Evolutionary conservation across 2,329 filamentous ascomycete species (phyloP).

Genomic region (Fusarium pilosicola): DNA sequence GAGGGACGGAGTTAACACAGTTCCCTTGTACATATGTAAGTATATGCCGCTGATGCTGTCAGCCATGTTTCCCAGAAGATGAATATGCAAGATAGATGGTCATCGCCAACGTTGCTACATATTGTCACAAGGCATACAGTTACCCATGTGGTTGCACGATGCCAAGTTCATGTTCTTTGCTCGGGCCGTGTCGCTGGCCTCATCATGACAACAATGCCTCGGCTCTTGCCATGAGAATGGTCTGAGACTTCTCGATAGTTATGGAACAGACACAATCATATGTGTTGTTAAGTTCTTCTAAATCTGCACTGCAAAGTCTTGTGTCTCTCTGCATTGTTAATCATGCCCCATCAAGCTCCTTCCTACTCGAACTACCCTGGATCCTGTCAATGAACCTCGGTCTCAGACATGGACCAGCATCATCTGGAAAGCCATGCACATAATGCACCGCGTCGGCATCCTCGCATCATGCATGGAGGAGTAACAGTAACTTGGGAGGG

Average conservation of each 20-base stretch:
- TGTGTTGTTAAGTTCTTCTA: conserved; percentile 26
- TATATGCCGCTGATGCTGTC: conserved; percentile 4
- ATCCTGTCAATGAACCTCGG: conserved; percentile 26
- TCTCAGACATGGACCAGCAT: conserved; percentile 19
- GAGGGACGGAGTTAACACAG: conserved; percentile 15
- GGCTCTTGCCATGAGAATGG: neutral
- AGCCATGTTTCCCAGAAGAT: conserved; percentile 17
- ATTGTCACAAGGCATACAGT: neutral
- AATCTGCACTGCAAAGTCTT: conserved; percentile 17
- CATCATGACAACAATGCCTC: neutral
- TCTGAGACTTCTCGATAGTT: neutral
- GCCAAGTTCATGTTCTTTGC: neutral
- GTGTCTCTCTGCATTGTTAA: conserved; percentile 19
- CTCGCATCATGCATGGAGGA: conserved; percentile 4
- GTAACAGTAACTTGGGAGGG: conserved; percentile 8
- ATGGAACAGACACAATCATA: neutral
- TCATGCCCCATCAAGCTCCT: conserved; percentile 20
- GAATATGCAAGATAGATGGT: conserved; percentile 39
- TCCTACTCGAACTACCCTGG: conserved; percentile 14
- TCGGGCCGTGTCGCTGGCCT: conserved; percentile 4
- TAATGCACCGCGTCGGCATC: neutral
- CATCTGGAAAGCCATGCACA: conserved; percentile 13
- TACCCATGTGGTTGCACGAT: neutral
- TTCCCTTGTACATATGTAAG: conserved; percentile 2
- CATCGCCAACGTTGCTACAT: conserved; percentile 28